Percentiles rank a stretch among this genome's conserved stretches.
Conservation (phyloP, 1,139 yeast species). For the Debaryomyces fabryi region DNA sequence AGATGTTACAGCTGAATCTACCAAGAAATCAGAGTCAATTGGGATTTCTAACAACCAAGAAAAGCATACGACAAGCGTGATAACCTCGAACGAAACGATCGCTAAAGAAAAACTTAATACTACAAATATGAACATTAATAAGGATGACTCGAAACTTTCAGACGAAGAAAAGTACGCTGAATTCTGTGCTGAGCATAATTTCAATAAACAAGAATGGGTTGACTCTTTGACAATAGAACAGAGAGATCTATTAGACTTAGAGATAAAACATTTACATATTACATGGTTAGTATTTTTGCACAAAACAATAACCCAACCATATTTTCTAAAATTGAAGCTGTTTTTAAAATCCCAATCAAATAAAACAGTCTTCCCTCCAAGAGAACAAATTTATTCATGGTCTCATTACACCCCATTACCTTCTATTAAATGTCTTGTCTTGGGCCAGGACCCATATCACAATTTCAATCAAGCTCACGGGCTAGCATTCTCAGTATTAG, state of each 20-base stretch:
- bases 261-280: constrained; percentile 67
- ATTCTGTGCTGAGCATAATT: constrained; percentile 26
- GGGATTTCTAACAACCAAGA: constrained; percentile 3
- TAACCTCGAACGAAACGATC: not conserved
- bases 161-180: constrained; percentile 14
- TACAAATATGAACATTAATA: not conserved
- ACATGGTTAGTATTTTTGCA: constrained; percentile 77
- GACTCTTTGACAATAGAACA: constrained; percentile 55
- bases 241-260: constrained; percentile 59
- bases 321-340: constrained; percentile 71
- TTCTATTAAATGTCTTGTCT: constrained; percentile 71
- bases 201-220: constrained; percentile 60
- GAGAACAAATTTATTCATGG: constrained; percentile 86
- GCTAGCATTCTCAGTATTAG: constrained; percentile 85
- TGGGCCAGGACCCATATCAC: constrained; percentile 98
- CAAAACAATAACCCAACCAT: constrained; percentile 79
- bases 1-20: not conserved
- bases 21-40: not conserved
- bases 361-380: constrained; percentile 75
- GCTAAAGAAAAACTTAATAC: not conserved
- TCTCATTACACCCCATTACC: constrained; percentile 81
- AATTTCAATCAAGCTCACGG: constrained; percentile 95
- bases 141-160: not conserved
- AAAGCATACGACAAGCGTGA: not conserved
- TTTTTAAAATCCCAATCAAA: constrained; percentile 47